Evolutionary conservation across 768 basidiomycete species (phyloP), one percentile per base, ranked within the genome.

Genomic region (Candolleomyces aberdarensis): DNA sequence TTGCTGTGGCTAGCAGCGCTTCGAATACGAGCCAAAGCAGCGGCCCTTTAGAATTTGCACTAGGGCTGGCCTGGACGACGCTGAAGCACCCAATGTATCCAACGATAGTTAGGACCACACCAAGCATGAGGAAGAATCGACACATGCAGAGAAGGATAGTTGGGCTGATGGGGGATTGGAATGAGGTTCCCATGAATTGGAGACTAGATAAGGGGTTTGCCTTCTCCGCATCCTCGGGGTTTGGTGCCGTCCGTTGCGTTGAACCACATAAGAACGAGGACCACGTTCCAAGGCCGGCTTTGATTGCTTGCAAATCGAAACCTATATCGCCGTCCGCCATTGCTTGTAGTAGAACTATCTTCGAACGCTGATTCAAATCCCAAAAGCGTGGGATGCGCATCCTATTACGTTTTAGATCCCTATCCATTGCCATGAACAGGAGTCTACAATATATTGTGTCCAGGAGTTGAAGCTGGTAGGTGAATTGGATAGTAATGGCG

Each of bases 31-130:
- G 51, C 66, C 66, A 67, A 7, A 60, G 31, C 3, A 61, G 20
- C 6, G 65, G 61, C 7, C 56, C 63, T 13, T 53, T 52, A 15
- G 40, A 43, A 15, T 40, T n/a, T 20, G 43, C 8, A 22, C 39
- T 49, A 9, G 49, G 40, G 17, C 58, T 56, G 7, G 60, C 59
- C 39, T 55, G 53, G 32, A 55, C 53, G 7, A 65, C 53, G 29
- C 62, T 67, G 59, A 65, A 67, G 53, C 60, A 67, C 32, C 64
- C 62, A 17, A 67, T 50, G 40, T 67, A 67, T 26, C 66, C 66
- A 15, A 51, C 56, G 6, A 65, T 31, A 0, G 60, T 50, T n/a
- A 43, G 43, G 32, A 43, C n/a, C 17, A 57, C 22, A 0, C 64
- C 60, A 22, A 67, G 6, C 1, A 63, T 31, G 29, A 66, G 59